Conservation (phyloP, 2,329 filamentous ascomycete species). For the Cercospora janseana region DNA sequence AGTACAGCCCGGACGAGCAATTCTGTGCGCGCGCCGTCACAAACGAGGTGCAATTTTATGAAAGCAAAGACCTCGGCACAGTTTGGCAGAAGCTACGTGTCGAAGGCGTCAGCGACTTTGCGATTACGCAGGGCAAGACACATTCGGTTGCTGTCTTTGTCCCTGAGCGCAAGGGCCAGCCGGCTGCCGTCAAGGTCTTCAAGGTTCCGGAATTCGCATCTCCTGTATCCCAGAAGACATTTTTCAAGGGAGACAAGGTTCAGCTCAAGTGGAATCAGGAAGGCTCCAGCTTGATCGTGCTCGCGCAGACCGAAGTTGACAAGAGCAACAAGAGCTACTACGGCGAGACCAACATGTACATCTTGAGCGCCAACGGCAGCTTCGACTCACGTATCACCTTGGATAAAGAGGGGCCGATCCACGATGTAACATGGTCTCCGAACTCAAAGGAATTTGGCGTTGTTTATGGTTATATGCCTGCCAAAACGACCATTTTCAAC, state of each 20-base stretch:
- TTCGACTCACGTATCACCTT: conserved; percentile 79
- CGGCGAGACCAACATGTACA: conserved; percentile 94
- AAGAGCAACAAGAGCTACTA: conserved; percentile 99
- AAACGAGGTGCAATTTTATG: conserved; percentile 97
- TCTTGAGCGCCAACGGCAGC: conserved; percentile 84
- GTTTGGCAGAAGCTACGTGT: conserved; percentile 95
- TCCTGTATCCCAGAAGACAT: conserved; percentile 93
- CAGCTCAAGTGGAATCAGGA: conserved; percentile 96
- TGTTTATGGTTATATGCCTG: conserved; percentile 98
- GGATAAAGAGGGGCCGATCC: conserved; percentile 97
- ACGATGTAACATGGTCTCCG: conserved; percentile 97
- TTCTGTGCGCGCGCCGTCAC: conserved; percentile 91
- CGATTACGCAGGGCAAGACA: conserved; percentile 82
- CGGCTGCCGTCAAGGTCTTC: conserved; percentile 89
- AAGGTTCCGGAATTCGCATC: conserved; percentile 81
- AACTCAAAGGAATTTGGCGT: conserved; percentile 98
- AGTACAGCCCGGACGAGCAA: conserved; percentile 91
- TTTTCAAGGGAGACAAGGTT: conserved; percentile 99
- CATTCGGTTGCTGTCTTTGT: conserved; percentile 93
- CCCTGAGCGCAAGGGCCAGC: conserved; percentile 90
- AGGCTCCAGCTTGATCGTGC: conserved; percentile 86
- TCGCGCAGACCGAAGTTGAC: conserved; percentile 97
- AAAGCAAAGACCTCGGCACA: conserved; percentile 77
- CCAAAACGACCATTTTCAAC: conserved; percentile 98
- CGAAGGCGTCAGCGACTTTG: conserved; percentile 87